These are phyloP conservation scores for Anacardium occidentale DNA, from an alignment of 345 rosid species.

Conservation along the genomic window DNA sequence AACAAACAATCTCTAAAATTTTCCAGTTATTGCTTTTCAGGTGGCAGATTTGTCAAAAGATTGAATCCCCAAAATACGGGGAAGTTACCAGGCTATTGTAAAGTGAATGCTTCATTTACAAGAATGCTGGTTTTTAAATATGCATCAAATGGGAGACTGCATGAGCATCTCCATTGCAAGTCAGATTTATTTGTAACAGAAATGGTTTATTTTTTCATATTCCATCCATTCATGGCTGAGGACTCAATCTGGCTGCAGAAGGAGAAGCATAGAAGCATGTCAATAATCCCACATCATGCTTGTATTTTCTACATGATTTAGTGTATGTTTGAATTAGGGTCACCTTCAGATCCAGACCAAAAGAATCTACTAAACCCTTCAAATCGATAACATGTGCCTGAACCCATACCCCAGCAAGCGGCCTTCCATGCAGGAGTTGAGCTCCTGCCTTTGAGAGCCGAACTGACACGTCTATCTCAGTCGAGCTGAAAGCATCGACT, in stretches of 20 bases:
- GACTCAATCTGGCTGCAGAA: constrained; percentile 44
- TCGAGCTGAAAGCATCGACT: constrained; percentile 77
- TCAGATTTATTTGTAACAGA: constrained; percentile 14
- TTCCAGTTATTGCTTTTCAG: constrained; percentile 41
- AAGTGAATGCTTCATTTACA: constrained; percentile 75
- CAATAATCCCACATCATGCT: constrained; percentile 72
- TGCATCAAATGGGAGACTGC: constrained; percentile 91
- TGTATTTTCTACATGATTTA: neutral
- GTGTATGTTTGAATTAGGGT: constrained; percentile 4
- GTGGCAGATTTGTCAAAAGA: constrained; percentile 96
- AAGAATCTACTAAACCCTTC: neutral
- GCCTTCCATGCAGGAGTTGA: constrained; percentile 68
- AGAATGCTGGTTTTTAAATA: constrained; percentile 94
- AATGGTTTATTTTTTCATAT: constrained; percentile 2
- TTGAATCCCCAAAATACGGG: constrained; percentile 74
- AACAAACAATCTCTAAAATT: constrained; percentile 19
- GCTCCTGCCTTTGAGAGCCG: constrained; percentile 55
- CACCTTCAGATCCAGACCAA: neutral
- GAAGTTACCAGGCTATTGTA: constrained; percentile 83
- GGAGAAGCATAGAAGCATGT: constrained; percentile 93
- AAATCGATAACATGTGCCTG: constrained; percentile 47
- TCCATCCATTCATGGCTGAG: constrained; percentile 17
- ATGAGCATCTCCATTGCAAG: constrained; percentile 96
- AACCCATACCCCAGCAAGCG: constrained; percentile 50
- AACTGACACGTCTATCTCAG: constrained; percentile 67